Conservation (phyloP, 2,329 filamentous ascomycete species). For the Aspergillus sergii region DNA sequence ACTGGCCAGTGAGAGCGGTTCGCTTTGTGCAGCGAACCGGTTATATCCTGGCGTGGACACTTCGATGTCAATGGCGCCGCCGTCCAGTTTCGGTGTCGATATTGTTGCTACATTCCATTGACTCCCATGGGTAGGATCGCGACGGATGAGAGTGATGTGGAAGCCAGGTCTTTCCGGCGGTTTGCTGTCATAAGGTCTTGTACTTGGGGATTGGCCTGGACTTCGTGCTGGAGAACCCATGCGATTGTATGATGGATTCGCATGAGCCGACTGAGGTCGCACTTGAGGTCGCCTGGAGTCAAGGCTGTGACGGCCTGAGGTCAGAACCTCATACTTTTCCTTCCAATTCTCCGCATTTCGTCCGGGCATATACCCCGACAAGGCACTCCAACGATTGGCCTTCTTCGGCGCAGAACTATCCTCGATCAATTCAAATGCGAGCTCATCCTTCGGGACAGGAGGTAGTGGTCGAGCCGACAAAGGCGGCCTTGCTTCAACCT, state of each 20-base stretch:
- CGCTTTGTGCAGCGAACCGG: conserved; percentile 53
- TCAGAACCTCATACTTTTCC: conserved; percentile 26
- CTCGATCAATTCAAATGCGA: conserved; percentile 11
- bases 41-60: conserved; percentile 63
- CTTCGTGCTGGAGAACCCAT: conserved; percentile 26
- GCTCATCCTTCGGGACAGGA: conserved; percentile 29
- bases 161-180: conserved; percentile 31
- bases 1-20: conserved; percentile 37
- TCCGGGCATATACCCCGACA: conserved; percentile 27
- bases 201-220: conserved; percentile 31
- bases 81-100: conserved; percentile 41
- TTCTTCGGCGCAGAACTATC: conserved; percentile 18
- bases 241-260: conserved; percentile 20
- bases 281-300: conserved; percentile 31
- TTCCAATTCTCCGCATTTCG: conserved; percentile 24
- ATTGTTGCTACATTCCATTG: conserved; percentile 78
- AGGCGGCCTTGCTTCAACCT: conserved; percentile 5
- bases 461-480: conserved; percentile 31
- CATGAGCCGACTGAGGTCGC: conserved; percentile 26
- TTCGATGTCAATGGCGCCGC: conserved; percentile 52
- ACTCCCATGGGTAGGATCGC: conserved; percentile 67
- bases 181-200: conserved; percentile 14
- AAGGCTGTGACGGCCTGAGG: conserved; percentile 32
- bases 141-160: conserved; percentile 66
- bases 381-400: conserved; percentile 34